Evolutionary conservation across 768 basidiomycete genomes (phyloP).

Genomic region (Galerina marginata): DNA sequence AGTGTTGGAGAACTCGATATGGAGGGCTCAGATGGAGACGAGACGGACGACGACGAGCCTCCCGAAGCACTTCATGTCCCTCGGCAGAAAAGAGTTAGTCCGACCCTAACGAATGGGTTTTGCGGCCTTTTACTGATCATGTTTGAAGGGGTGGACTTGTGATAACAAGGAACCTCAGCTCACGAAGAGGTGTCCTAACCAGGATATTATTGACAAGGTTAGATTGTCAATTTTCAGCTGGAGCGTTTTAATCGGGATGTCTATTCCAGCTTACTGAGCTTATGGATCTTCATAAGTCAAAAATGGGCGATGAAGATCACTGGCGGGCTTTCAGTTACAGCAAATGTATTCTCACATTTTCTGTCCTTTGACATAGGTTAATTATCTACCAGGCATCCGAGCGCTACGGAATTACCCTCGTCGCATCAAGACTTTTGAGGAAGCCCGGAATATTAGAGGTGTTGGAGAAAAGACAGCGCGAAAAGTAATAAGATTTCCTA

Average conservation of each 20-base stretch:
- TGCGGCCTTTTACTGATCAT: constrained; percentile 2
- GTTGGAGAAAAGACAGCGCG: constrained; percentile 78
- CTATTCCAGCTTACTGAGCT: constrained; percentile 65
- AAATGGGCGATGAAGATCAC: constrained; percentile 60
- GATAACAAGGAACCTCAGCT: constrained; percentile 50
- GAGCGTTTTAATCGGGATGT: background rate
- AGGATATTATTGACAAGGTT: constrained; percentile 79
- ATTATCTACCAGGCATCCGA: constrained; percentile 53
- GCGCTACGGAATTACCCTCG: constrained; percentile 59
- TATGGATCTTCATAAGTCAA: constrained; percentile 65
- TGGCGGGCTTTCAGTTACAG: constrained; percentile 72
- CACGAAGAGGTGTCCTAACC: constrained; percentile 55
- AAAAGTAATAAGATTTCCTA: constrained; percentile 50
- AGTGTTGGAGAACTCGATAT: constrained; percentile 34
- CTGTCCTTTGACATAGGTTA: background rate
- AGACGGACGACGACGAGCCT: constrained; percentile 34
- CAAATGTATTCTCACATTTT: constrained; percentile 54
- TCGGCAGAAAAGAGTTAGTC: constrained; percentile 21
- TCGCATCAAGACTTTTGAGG: constrained; percentile 60
- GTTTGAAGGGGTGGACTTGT: constrained; percentile 66
- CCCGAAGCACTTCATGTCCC: constrained; percentile 17
- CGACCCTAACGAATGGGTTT: background rate
- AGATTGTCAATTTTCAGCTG: constrained; percentile 1
- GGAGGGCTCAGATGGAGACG: constrained; percentile 13
- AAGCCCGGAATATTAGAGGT: constrained; percentile 64